Conservation (phyloP, 768 basidiomycete species). For the Russula compacta region DNA sequence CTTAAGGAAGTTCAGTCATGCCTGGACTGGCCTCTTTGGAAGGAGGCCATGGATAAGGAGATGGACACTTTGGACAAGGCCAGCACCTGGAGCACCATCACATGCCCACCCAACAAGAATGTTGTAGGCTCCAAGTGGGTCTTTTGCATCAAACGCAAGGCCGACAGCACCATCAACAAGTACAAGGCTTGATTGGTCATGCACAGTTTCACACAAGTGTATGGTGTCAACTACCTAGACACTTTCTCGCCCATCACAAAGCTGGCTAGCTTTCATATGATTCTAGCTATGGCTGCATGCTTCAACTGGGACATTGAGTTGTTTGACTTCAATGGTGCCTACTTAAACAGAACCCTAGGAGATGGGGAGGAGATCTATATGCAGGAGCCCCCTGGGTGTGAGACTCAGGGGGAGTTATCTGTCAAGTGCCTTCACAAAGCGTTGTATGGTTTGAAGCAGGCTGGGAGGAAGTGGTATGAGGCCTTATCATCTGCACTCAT, state of each 20-base stretch:
- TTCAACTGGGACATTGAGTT: not conserved
- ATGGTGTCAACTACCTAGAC: constrained; percentile 30
- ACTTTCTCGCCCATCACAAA: constrained; percentile 25
- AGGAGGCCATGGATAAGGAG: not conserved
- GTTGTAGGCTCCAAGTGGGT: constrained; percentile 23
- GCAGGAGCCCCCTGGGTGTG: not conserved
- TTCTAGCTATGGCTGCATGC: constrained; percentile 25
- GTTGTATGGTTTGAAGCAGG: not conserved
- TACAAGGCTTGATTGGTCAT: constrained; percentile 35
- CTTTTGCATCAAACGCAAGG: constrained; percentile 24
- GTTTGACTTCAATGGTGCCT: not conserved
- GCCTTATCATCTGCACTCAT: too few species aligned
- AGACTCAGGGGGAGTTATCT: not conserved
- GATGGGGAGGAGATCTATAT: not conserved
- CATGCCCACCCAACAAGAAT: not conserved
- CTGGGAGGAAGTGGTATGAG: not conserved
- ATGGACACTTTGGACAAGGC: not conserved
- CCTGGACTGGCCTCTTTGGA: not conserved
- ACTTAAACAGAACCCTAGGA: too few species aligned
- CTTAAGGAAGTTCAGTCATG: not conserved
- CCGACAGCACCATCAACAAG: not conserved
- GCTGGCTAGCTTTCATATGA: not conserved
- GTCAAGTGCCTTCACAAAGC: not conserved
- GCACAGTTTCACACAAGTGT: constrained; percentile 33
- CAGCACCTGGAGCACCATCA: too few species aligned